Evolutionary conservation across 2,329 filamentous ascomycete genomes (phyloP), one percentile per base, ranked within the genome.

Genomic region (Drechmeria coniospora): DNA sequence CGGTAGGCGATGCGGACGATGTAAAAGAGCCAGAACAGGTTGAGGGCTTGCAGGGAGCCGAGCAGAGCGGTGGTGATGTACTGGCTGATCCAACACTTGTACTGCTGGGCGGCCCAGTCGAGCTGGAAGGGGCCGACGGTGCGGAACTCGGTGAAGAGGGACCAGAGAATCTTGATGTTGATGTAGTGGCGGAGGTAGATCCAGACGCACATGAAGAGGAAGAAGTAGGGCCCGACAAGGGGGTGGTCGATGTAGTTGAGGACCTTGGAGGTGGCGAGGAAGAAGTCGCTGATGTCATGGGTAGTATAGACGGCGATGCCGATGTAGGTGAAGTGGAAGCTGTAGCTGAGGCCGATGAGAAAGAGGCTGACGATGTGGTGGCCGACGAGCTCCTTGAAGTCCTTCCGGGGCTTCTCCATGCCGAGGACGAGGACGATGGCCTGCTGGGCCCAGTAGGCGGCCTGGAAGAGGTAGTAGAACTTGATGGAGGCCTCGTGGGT

Each of bases 241-340:
- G 68, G 60, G 30, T 75, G 74, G 47, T 92, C 79, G 41, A 94
- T 59, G 57, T 95, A 94, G 59, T 93, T 92, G 42, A 94, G 70
- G 5, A 76, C 71, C 59, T 94, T 94, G 35, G 83, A 92, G 2
- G 81, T 90, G 21, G 87, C 86, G 24, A 94, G 68, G 69, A 94
- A 94, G 58, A 94, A 93, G 53, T 94, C 86, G 34, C 77, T 84
- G 36, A 94, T 80, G 48, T 95, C 86, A 54, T 92, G 83, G 8
- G 86, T 93, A 36, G 90, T 83, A 54, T 93, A 95, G 19, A 95
- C 83, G 13, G 83, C 81, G 30, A 94, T 58, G 15, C 86, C 86
- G 50, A 95, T 92, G 56, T 93, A 87, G 13, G 84, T 92, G 53
- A 94, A 95, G 56, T 95, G 86, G 63, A 93, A 95, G 35, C 83